Percentiles rank a stretch among this genome's conserved stretches.
Evolutionary conservation across 23 red algal species (phyloP).

Genomic region (Rhodosorus marinus): DNA sequence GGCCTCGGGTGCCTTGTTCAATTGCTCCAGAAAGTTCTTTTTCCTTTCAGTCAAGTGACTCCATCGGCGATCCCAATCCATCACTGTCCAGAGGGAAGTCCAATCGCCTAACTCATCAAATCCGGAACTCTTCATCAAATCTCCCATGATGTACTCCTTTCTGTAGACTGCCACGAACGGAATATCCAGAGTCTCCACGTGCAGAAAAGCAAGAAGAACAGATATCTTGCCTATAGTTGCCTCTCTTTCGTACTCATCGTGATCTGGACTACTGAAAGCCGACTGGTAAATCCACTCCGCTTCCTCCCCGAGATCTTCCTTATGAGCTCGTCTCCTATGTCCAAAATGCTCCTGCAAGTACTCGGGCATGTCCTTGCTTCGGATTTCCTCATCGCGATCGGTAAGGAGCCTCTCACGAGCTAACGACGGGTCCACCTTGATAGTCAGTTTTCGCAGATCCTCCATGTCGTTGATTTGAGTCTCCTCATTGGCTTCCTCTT

Average conservation of each 20-base stretch:
- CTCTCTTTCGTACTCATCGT: neutral
- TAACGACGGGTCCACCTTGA: neutral
- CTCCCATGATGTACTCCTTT: conserved; percentile 36
- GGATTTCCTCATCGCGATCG: conserved; percentile 7
- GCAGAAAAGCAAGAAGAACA: conserved; percentile 40
- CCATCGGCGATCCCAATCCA: conserved; percentile 54
- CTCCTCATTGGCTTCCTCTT: no score
- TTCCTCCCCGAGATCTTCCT: neutral
- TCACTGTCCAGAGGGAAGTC: conserved; percentile 38
- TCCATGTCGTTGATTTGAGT: no score
- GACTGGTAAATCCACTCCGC: conserved; percentile 9
- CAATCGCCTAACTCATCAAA: conserved; percentile 30
- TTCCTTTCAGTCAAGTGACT: conserved; percentile 1
- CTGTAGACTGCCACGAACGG: conserved; percentile 67
- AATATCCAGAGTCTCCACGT: conserved; percentile 74
- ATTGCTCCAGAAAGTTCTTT: conserved; percentile 7
- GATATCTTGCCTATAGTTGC: conserved; percentile 16
- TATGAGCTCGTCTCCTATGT: neutral
- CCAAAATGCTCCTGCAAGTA: conserved; percentile 63
- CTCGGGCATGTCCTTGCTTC: conserved; percentile 47
- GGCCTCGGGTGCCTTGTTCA: conserved; percentile 3
- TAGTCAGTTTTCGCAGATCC: no score
- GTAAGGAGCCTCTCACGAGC: neutral
- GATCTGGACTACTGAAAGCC: conserved; percentile 7
- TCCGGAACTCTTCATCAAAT: conserved; percentile 20